Evolutionary conservation across 2,329 filamentous ascomycete genomes (phyloP), one percentile per base, ranked within the genome.

Genomic region (Paradendryphiella salina): DNA sequence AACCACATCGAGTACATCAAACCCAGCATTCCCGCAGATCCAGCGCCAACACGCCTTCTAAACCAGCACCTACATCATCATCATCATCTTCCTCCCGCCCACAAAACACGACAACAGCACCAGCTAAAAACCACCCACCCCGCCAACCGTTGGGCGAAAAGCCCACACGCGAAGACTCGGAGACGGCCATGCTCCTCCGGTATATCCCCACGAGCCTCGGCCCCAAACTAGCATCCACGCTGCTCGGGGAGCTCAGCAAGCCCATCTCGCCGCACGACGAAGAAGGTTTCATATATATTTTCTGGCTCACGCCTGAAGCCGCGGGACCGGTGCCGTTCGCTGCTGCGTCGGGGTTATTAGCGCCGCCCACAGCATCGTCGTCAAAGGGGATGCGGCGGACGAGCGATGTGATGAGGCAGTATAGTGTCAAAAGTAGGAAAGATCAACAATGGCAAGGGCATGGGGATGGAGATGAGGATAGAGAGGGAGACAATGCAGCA

Each of bases 201-300:
- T 80, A 90, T 53, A 91, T 96, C 34, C 90, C 90, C 0, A 71
- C 80, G 7, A 75, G 80, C 1, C 77, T 90, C 4, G 81, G 86
- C 2, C 85, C 89, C 1, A 78, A 87, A 60, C 88, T 85, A 0
- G 78, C 88, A 0, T 87, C 90, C 0, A 76, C 80, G 4, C 79
- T 97, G 3, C 81, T 93, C 52, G 79, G 86, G 2, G 92, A 97
- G 72, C 80, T 97, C 8, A 83, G 74, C 69, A 94, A 82, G 77
- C 90, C 80, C 1, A 82, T 92, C 37, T 91, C 90, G 0, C 77
- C 83, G 17, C 77, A 81, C 46, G 89, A 94, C 59, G 89, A 95
- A 61, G 68, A 69, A 40, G 94, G 94, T 31, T 99, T 94, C 76
- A 97, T 99, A 61, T 99, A 99, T 80, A 96, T 99, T 73, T 99